Evolutionary conservation across 805 yeast species (phyloP).

Genomic region (Yamadazyma tumulicola): DNA sequence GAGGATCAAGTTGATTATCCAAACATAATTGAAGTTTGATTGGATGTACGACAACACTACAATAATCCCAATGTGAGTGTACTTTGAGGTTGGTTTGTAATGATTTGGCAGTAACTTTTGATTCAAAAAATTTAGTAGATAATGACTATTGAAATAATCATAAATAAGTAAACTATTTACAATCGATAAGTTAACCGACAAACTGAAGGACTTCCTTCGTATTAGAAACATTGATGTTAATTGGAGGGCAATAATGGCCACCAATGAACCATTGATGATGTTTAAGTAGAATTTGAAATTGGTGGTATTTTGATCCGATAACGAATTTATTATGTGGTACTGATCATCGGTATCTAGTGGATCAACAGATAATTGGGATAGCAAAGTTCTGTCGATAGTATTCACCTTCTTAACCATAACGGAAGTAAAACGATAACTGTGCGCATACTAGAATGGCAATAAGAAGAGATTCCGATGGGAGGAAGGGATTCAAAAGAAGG

Average conservation of each 20-base stretch:
- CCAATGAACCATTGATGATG: not conserved
- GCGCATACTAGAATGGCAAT: too few species aligned
- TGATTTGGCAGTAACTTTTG: too few species aligned
- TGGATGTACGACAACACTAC: not conserved
- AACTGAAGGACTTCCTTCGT: not conserved
- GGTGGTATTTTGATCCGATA: slow-evolving; percentile 2
- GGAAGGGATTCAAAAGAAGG: too few species aligned
- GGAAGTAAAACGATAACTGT: too few species aligned
- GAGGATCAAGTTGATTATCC: not conserved
- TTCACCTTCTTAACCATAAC: not conserved
- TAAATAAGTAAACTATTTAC: not conserved
- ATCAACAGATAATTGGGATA: slow-evolving; percentile 3
- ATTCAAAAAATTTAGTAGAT: too few species aligned
- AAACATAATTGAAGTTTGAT: not conserved
- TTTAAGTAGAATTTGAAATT: not conserved
- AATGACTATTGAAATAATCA: not conserved
- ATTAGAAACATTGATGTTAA: not conserved
- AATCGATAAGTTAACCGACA: not conserved
- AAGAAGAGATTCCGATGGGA: too few species aligned
- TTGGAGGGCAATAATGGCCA: not conserved
- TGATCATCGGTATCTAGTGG: slow-evolving; percentile 12
- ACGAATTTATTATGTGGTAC: slow-evolving; percentile 5
- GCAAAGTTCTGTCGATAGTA: not conserved
- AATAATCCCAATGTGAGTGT: too few species aligned
- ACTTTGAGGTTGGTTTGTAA: not conserved